Base-by-base conservation (phyloP, 169 alveolate genomes). In the Plasmodium relictum region DNA sequence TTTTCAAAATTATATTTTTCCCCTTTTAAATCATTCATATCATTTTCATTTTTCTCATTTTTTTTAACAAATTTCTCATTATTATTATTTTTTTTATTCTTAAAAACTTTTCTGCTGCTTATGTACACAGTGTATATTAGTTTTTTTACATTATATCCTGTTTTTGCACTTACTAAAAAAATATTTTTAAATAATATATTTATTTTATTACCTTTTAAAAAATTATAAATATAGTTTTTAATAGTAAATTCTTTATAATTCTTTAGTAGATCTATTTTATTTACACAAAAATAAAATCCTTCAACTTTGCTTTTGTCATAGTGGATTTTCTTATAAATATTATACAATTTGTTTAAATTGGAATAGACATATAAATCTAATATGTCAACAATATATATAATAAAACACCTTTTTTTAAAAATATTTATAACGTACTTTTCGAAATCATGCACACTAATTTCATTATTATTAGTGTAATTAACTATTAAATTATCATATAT, bases 361-460 rank as follows among this genome's bases (percentile, higher is more conserved):
- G 92, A 61, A 58, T 86, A 86, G n/a, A 86, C 44, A 65, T 86
- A 86, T 39, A 86, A 86, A 39, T 86, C 92, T 41, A 86, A 45
- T 18, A 86, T 72, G 61, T 86, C 92, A 20, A 86, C 92, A 12
- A 86, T 86, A 54, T 86, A 86, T 70, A 86, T 86, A 70, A 86
- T 86, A 42, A 7, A 86, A 59, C 92, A 70, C 58, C 74, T 86
- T 16, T 71, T 86, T 61, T 72, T 86, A 50, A 86, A 86, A 42
- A 86, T 86, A 86, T 86, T 86, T 48, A 86, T 86, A 45, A 86
- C 92, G 59, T 86, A 86, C 59, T 86, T 86, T 86, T 86, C 92
- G 39, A 86, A 86, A 86, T 86, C 92, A 5, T 65, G 72, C n/a
- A 74, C 86, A 86, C 74, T 71, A 18, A 86, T 86, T 71, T 86